Conservation (phyloP, 345 rosid species). For the Diplotaxis tenuifolia region DNA sequence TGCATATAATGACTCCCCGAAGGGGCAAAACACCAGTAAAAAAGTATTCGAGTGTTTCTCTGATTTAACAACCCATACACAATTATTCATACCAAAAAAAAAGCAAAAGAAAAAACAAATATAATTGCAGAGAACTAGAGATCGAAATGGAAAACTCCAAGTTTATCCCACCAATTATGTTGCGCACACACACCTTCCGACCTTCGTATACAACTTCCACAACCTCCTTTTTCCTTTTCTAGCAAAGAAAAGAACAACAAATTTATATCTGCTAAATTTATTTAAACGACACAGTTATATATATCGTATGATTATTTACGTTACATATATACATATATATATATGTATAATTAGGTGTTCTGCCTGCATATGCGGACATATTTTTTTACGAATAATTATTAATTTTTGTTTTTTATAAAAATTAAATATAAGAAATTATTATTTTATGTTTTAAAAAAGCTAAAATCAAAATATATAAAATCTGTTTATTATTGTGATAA, state of each 20-base stretch:
- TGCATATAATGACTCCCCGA: neutral
- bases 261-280: conserved; percentile 10
- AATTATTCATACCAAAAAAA: neutral
- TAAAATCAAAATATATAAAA: too few relatives aligned
- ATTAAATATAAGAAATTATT: too few relatives aligned
- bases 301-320: neutral
- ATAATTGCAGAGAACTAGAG: conserved; percentile 11
- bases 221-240: conserved; percentile 27
- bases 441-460: too few relatives aligned
- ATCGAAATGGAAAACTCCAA: conserved; percentile 17
- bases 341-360: neutral
- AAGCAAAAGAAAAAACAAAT: conserved; percentile 2
- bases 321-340: neutral
- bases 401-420: too few relatives aligned
- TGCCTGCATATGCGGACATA: too few relatives aligned
- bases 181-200: conserved; percentile 19
- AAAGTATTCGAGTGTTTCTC: neutral
- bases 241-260: neutral
- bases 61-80: neutral
- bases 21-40: neutral
- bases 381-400: too few relatives aligned
- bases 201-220: conserved; percentile 22
- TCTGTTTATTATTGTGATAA: too few relatives aligned
- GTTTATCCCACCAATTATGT: conserved; percentile 20
- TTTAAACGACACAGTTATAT: conserved; percentile 10